Conservation (phyloP, 768 basidiomycete species). For the Leucosporidium creatinivorum region DNA sequence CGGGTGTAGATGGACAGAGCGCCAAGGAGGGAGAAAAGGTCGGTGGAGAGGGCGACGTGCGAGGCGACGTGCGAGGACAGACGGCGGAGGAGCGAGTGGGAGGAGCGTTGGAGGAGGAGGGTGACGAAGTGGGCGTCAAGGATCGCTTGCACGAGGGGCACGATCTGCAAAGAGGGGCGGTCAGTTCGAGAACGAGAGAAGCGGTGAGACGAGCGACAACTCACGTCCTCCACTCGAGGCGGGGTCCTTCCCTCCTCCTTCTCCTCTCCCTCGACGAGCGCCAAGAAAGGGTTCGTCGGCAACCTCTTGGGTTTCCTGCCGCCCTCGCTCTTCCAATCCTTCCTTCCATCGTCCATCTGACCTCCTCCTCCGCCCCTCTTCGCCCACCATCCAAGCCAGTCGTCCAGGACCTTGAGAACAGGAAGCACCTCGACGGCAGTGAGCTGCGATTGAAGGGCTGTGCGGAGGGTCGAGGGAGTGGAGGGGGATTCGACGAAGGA, state of each 20-base stretch:
- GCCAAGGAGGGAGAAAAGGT: slow-evolving; percentile 27
- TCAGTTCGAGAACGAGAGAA: background rate
- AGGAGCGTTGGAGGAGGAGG: slow-evolving; percentile 28
- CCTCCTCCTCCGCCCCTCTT: background rate
- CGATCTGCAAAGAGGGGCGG: slow-evolving; percentile 3
- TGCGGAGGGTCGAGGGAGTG: slow-evolving; percentile 21
- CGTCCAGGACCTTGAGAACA: slow-evolving; percentile 24
- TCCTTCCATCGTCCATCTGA: background rate
- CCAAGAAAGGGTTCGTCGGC: slow-evolving; percentile 15
- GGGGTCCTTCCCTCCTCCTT: background rate
- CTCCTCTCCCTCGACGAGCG: background rate
- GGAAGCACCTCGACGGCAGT: slow-evolving; percentile 19
- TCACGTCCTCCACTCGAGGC: slow-evolving; percentile 14
- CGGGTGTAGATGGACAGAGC: slow-evolving; percentile 23
- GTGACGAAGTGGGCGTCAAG: slow-evolving; percentile 34
- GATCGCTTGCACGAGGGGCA: slow-evolving; percentile 27
- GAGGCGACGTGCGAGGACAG: slow-evolving; percentile 18
- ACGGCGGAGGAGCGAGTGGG: slow-evolving; percentile 30
- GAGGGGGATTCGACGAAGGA: slow-evolving; percentile 14
- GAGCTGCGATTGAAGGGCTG: slow-evolving; percentile 21
- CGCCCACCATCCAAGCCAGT: slow-evolving; percentile 26
- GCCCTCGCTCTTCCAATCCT: slow-evolving; percentile 1
- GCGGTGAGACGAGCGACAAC: background rate
- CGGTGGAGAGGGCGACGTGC: slow-evolving; percentile 16
- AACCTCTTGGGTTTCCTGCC: slow-evolving; percentile 3